phyloP scores from a whole-genome alignment of 805 yeast genomes.

The Kazachstania bromeliacearum region DNA sequence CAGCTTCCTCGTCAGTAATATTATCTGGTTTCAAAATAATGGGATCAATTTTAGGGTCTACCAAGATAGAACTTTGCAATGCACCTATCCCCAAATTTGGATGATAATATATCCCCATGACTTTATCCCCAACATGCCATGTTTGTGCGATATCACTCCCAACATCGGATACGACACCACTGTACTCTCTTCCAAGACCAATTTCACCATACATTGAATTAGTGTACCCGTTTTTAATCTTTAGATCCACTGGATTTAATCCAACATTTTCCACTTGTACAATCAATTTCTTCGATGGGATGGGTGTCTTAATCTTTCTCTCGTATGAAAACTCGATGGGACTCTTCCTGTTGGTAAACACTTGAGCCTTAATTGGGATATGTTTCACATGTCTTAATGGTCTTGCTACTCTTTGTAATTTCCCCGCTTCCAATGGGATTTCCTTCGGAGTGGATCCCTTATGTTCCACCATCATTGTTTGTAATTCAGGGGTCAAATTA shows the following conservation, averaged over 20 bases:
- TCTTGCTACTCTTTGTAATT: constrained; percentile 33
- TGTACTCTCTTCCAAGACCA: constrained; percentile 64
- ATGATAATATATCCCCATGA: constrained; percentile 53
- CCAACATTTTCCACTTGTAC: constrained; percentile 53
- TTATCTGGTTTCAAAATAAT: constrained; percentile 39
- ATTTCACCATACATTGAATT: constrained; percentile 43
- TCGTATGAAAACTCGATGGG: constrained; percentile 42
- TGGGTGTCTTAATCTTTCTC: constrained; percentile 41
- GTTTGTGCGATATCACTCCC: constrained; percentile 35
- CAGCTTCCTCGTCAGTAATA: constrained; percentile 45
- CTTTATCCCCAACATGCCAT: constrained; percentile 51
- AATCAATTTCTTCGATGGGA: constrained; percentile 39
- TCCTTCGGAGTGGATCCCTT: constrained; percentile 15
- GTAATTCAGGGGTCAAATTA: constrained; percentile 2
- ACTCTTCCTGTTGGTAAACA: constrained; percentile 32
- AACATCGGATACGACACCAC: constrained; percentile 48
- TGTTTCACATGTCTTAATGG: constrained; percentile 43
- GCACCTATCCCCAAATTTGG: constrained; percentile 45
- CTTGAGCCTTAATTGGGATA: constrained; percentile 41
- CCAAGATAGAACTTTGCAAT: constrained; percentile 44
- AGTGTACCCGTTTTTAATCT: constrained; percentile 47
- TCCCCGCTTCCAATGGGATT: constrained; percentile 12
- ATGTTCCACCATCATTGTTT: constrained; percentile 2
- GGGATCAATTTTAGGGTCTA: constrained; percentile 45
- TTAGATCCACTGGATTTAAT: constrained; percentile 57